Evolutionary conservation across 2,329 filamentous ascomycete genomes (phyloP).

Genomic region (Chaetomium sp.): DNA sequence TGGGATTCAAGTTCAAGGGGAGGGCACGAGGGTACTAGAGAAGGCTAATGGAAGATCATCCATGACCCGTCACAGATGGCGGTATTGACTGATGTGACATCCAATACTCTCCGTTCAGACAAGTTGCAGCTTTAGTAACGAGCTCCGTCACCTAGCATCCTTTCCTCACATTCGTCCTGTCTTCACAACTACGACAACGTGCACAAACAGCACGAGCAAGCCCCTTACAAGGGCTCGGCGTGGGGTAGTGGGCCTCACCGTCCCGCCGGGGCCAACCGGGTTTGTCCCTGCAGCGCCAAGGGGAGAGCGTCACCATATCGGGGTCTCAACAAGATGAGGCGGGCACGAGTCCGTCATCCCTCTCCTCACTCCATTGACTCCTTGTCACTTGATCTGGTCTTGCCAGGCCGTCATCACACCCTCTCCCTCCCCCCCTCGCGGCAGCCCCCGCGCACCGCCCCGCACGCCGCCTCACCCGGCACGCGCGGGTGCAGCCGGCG

Average conservation of each 20-base stretch:
- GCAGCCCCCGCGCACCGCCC: background rate
- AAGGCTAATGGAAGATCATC: background rate
- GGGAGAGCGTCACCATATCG: background rate
- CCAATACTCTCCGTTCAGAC: background rate
- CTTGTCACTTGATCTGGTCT: background rate
- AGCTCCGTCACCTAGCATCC: background rate
- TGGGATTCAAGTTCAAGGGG: background rate
- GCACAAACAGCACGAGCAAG: background rate
- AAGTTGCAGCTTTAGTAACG: background rate
- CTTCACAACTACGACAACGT: background rate
- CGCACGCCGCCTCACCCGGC: conserved; percentile 9
- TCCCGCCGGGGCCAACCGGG: background rate
- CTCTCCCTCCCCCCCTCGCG: background rate
- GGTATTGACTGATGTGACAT: background rate
- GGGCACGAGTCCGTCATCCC: background rate
- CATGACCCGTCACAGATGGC: background rate
- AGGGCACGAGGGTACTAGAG: background rate
- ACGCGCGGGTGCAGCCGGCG: conserved; percentile 29
- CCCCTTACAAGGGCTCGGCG: background rate
- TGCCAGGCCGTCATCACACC: background rate
- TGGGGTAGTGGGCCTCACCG: conserved; percentile 3
- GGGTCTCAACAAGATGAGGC: background rate
- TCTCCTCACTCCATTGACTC: background rate
- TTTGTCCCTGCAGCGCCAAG: background rate
- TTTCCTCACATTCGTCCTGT: background rate